A percentile compares a stretch with the other conserved stretches of the same genome.
Evolutionary conservation across 1,284 basidiomycete genomes (phyloP).

Genomic region (Tetrapyrgos nigripes): DNA sequence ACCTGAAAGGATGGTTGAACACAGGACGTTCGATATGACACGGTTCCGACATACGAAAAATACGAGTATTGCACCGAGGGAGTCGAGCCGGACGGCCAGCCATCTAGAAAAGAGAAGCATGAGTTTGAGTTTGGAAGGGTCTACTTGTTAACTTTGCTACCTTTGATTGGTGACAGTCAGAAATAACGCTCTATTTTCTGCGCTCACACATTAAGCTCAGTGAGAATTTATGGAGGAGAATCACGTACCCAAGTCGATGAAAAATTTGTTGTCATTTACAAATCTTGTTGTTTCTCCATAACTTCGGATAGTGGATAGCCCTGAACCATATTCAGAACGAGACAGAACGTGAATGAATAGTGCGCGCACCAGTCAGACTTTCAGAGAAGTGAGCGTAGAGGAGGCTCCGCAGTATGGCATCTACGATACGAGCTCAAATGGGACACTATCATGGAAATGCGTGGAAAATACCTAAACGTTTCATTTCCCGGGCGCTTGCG

Average conservation of each 20-base stretch:
- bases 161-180: slow-evolving; percentile 70
- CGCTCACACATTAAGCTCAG: no score
- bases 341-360: neutral
- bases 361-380: slow-evolving; percentile 61
- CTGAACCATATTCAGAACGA: slow-evolving; percentile 21
- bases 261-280: slow-evolving; percentile 70
- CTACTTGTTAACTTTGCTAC: slow-evolving; percentile 25
- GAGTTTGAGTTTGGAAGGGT: neutral
- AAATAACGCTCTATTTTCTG: slow-evolving; percentile 71
- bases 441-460: neutral
- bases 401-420: slow-evolving; percentile 70
- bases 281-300: slow-evolving; percentile 72
- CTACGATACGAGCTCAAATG: slow-evolving; percentile 35
- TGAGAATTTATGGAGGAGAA: no score
- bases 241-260: slow-evolving; percentile 78
- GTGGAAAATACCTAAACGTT: slow-evolving; percentile 58
- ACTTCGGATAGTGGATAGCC: slow-evolving; percentile 78
- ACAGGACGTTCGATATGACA: neutral
- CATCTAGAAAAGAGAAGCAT: slow-evolving; percentile 65
- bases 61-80: slow-evolving; percentile 70
- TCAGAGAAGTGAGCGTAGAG: slow-evolving; percentile 87
- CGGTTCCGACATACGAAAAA: slow-evolving; percentile 60
- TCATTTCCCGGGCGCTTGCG: slow-evolving; percentile 73
- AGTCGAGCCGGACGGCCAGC: slow-evolving; percentile 83
- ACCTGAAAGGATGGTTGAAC: slow-evolving; percentile 39